Evolutionary conservation across 2,329 filamentous ascomycete genomes (phyloP), one percentile per base, ranked within the genome.

Genomic region (Ceratocystis papillata): DNA sequence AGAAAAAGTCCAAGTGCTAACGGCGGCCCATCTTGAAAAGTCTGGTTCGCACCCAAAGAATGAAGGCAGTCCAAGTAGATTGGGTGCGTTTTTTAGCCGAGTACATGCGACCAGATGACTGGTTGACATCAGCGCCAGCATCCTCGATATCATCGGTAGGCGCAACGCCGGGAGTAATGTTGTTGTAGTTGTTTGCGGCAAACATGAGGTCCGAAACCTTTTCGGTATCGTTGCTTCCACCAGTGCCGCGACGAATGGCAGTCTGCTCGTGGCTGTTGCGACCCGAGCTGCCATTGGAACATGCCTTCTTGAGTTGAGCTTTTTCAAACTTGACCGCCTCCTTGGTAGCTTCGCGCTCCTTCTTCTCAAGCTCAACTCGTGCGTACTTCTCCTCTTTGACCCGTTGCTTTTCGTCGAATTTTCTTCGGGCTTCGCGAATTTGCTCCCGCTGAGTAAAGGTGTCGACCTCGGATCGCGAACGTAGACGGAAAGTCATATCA

Each of bases 301-400:
- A 76, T 69, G 73, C 73, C 72, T 79, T 77, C 71, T 77, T 76
- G 45, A 74, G 73, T 70, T 74, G 74, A 70, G 77, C 75, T 69
- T 77, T 79, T 71, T 83, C 82, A 8, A 79, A 73, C 66, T 79
- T 78, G 46, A 77, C 77, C 0, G 81, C 81, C 68, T 83, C 82
- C 71, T 80, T 84, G 70, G 76, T 78, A 66, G 83, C 80, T n/a
- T 79, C 79, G 60, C 83, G 82, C 72, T 86, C 83, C 45, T 80
- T 79, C 68, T 81, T 83, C 69, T 78, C 79, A 67, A 81, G 78
- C 75, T 84, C 79, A 70, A 85, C 81, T 12, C 80, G 80, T 17
- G 81, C 83, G 62, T 83, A 82, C 71, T 85, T 86, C 71, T 85
- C 83, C 45, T 85, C 80, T 74, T 87, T 86, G 64, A 76, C 76